Base-by-base conservation (phyloP, 768 basidiomycete species). In the Hemileccinum impolitum region DNA sequence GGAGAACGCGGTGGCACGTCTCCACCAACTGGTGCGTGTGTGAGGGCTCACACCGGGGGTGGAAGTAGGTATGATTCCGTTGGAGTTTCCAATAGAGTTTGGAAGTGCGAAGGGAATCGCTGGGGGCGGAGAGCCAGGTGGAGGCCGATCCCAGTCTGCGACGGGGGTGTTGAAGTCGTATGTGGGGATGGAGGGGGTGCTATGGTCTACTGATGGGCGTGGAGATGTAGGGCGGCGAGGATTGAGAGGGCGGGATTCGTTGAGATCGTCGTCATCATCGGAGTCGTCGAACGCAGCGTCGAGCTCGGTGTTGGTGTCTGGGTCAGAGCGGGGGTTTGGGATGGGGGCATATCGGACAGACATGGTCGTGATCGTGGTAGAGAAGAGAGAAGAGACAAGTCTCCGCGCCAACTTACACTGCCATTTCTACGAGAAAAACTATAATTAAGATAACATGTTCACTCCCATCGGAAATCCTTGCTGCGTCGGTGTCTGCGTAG, bases 221-320 rank as follows among this genome's bases (percentile, higher is more conserved):
- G 70, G 28, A 12, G 56, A 70, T 11, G 68, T 64, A 10, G 70
- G 54, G 9, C 50, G 41, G 23, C 50, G 52, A 31, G 77, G 76
- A 55, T 77, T 77, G 55, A 82, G 62, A 42, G 81, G 84, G 30
- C 69, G 77, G 17, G 76, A 75, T 45, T 78, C 69, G 51, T 76
- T 70, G 25, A 39, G 1, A 18, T 72, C 72, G 50, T 81, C 81
- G 40, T 87, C 83, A 52, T 84, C 84, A 47, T 90, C 89, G 4
- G 81, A 78, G 56, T 88, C 86, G 64, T 85, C 84, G 56, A 94
- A 94, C 2, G 92, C 90, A 19, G 90, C 90, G 62, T 93, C 86
- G 79, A 94, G 82, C 72, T 92, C 85, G 50, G 75, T 64, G 40
- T 74, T 70, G 9, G 72, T 65, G 47, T 75, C 70, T 39, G 68